phyloP scores from a whole-genome alignment of 2,329 filamentous ascomycete species.

The Xylariaceae sp. region DNA sequence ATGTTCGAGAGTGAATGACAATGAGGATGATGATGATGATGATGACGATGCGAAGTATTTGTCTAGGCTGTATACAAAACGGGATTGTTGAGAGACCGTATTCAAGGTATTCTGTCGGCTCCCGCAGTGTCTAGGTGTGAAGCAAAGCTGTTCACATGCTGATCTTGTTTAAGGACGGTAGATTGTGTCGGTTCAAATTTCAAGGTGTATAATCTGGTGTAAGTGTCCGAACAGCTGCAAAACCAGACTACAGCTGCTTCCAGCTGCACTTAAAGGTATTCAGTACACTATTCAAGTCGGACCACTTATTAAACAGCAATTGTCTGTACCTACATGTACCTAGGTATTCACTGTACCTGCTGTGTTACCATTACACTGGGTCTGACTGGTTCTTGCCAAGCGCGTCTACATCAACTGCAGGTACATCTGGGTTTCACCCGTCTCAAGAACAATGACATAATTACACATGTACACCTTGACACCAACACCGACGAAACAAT shows the following conservation, averaged over 20 bases:
- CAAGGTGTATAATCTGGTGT: no score
- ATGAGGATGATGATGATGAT: background rate
- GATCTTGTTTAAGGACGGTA: background rate
- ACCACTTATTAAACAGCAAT: no score
- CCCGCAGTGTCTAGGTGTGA: background rate
- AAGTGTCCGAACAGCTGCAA: no score
- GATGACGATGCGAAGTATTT: no score
- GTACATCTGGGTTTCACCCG: background rate
- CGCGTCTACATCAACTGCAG: background rate
- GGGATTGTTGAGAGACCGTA: background rate
- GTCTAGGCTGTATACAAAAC: slow-evolving; percentile 10
- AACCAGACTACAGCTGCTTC: no score
- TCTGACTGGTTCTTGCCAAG: background rate
- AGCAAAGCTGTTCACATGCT: background rate
- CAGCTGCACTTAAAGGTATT: no score
- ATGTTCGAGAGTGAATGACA: slow-evolving; percentile 1
- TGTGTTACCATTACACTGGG: no score
- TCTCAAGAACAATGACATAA: background rate
- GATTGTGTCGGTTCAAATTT: background rate
- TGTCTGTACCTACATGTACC: no score
- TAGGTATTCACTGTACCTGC: no score
- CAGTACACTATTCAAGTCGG: no score
- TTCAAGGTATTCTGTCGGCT: background rate
- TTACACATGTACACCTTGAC: no score
- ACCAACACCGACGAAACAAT: no score